Conservation (phyloP, 148 eudicot genomes). For the Heliamphora exappendiculata region DNA sequence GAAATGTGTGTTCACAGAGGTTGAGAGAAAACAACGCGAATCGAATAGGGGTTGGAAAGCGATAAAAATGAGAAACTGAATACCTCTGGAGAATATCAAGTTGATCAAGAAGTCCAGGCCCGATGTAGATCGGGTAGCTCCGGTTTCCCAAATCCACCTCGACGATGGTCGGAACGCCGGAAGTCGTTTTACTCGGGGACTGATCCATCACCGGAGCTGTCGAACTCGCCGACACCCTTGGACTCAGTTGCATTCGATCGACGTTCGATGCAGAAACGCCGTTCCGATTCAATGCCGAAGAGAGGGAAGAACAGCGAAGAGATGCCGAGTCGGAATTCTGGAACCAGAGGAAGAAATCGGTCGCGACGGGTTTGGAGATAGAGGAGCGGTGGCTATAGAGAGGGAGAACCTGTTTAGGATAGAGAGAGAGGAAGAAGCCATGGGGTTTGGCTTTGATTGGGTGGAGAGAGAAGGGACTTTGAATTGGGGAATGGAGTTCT, state of each 20-base stretch:
- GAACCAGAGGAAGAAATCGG: constrained; percentile 11
- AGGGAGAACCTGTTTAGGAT: constrained; percentile 1
- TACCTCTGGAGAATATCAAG: constrained; percentile 87
- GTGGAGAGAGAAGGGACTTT: not conserved
- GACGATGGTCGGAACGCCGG: constrained; percentile 47
- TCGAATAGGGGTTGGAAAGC: not conserved
- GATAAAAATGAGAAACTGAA: not conserved
- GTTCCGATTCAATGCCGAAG: not conserved
- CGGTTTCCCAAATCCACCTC: constrained; percentile 82
- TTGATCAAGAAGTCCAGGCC: constrained; percentile 73
- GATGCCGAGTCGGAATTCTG: not conserved
- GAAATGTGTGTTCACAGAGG: not conserved
- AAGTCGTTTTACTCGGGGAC: constrained; percentile 18
- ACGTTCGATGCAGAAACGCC: not conserved
- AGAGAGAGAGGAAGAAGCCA: constrained; percentile 11
- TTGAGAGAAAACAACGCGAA: not conserved
- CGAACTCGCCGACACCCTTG: constrained; percentile 38
- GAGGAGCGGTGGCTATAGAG: constrained; percentile 20
- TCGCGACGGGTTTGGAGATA: constrained; percentile 14
- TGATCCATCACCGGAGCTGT: constrained; percentile 39
- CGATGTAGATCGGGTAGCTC: constrained; percentile 95
- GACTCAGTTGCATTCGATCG: constrained; percentile 2
- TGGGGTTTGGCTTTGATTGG: constrained; percentile 11
- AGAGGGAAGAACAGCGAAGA: constrained; percentile 5
- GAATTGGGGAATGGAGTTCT: too few relatives aligned